Conservation (phyloP, 768 basidiomycete species). For the Rhodosporidiobolus sp. region DNA sequence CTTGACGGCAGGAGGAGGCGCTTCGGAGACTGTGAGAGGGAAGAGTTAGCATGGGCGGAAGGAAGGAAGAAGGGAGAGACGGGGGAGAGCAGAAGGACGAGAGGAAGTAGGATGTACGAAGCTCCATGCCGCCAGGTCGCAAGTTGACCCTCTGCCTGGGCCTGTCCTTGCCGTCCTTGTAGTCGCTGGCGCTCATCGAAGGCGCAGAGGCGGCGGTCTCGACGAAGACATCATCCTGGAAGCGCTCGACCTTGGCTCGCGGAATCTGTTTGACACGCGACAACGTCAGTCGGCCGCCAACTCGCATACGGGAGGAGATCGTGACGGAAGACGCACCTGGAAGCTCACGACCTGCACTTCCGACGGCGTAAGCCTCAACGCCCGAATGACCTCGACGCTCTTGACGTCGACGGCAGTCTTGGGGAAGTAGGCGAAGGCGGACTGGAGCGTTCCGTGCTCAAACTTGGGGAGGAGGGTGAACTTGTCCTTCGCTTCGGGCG, state of each 20-base stretch:
- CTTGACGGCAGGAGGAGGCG: slow-evolving; percentile 45
- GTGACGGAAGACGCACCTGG: slow-evolving; percentile 23
- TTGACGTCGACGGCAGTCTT: slow-evolving; percentile 48
- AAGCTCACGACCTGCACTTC: slow-evolving; percentile 47
- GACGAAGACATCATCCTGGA: slow-evolving; percentile 51
- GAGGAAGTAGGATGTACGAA: not conserved
- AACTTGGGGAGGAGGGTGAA: slow-evolving; percentile 47
- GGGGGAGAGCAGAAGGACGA: not conserved
- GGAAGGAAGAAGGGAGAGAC: too few species aligned
- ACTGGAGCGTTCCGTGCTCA: slow-evolving; percentile 46
- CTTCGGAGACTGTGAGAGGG: slow-evolving; percentile 46
- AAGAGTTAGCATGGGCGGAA: not conserved
- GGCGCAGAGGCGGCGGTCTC: slow-evolving; percentile 46
- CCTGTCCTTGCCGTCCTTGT: slow-evolving; percentile 43
- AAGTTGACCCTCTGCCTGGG: slow-evolving; percentile 38
- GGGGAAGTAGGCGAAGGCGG: slow-evolving; percentile 46
- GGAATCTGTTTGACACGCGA: not conserved
- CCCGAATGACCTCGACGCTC: slow-evolving; percentile 48
- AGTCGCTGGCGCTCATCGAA: slow-evolving; percentile 38
- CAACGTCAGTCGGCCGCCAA: too few species aligned
- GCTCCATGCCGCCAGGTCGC: slow-evolving; percentile 46
- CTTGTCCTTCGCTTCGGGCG: slow-evolving; percentile 7
- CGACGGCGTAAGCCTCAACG: slow-evolving; percentile 46
- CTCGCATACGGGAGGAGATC: too few species aligned
- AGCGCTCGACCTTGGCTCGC: slow-evolving; percentile 43